Evolutionary conservation across 2,329 filamentous ascomycete genomes (phyloP).

Genomic region (Aspergillus piperis): DNA sequence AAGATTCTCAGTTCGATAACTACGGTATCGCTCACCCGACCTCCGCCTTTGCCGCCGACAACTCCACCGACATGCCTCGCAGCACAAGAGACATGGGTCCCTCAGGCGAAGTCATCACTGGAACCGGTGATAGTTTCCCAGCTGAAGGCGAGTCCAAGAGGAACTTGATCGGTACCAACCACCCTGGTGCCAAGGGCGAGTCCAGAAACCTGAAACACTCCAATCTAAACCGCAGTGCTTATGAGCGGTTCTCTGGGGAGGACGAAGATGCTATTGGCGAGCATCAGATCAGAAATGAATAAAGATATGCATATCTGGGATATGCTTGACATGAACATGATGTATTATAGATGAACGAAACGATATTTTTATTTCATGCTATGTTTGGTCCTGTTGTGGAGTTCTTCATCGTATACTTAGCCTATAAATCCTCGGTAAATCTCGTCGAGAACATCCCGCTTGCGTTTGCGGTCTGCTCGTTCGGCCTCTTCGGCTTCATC

Average conservation of each 20-base stretch:
- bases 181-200: constrained; percentile 41
- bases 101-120: constrained; percentile 42
- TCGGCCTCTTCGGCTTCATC: constrained; percentile 54
- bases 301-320: background rate
- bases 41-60: constrained; percentile 49
- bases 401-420: background rate
- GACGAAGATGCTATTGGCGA: constrained; percentile 37
- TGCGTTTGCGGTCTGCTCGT: constrained; percentile 59
- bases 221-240: constrained; percentile 38
- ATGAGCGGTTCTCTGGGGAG: constrained; percentile 41
- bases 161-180: constrained; percentile 27
- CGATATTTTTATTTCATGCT: background rate
- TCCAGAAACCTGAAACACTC: constrained; percentile 43
- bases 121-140: constrained; percentile 44
- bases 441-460: constrained; percentile 76
- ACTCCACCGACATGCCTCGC: constrained; percentile 50
- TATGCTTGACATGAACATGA: background rate
- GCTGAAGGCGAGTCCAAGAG: constrained; percentile 42
- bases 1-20: constrained; percentile 35
- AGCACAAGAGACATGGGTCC: constrained; percentile 38
- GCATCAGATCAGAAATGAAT: constrained; percentile 30
- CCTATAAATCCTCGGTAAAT: constrained; percentile 73
- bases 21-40: constrained; percentile 39
- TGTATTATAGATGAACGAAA: constrained; percentile 3
- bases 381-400: background rate